phyloP scores from a whole-genome alignment of 345 rosid genomes.

The Jatropha curcas region DNA sequence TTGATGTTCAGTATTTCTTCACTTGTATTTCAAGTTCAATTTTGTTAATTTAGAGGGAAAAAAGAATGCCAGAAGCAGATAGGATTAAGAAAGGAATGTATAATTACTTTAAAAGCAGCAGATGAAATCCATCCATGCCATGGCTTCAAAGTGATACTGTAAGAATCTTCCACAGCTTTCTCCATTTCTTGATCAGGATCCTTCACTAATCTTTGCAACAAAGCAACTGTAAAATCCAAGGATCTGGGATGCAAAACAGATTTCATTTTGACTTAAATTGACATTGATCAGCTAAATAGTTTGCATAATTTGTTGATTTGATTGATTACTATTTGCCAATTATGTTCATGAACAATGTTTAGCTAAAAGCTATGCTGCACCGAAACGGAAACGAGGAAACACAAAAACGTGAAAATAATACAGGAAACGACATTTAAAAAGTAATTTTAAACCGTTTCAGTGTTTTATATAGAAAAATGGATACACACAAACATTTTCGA shows the following conservation, averaged over 20 bases:
- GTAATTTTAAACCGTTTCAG: too few relatives aligned
- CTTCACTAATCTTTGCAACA: constrained; percentile 51
- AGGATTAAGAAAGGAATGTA: background rate
- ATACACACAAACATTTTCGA: too few relatives aligned
- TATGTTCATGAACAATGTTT: background rate
- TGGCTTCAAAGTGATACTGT: constrained; percentile 63
- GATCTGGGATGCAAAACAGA: constrained; percentile 43
- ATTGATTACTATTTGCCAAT: background rate
- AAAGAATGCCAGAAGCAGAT: background rate
- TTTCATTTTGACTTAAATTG: background rate
- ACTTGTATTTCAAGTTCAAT: background rate
- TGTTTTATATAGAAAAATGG: too few relatives aligned
- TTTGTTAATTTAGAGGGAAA: too few relatives aligned
- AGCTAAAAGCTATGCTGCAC: too few relatives aligned
- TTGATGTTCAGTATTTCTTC: too few relatives aligned
- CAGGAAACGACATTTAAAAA: too few relatives aligned
- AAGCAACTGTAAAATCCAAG: constrained; percentile 61
- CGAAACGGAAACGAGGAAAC: too few relatives aligned
- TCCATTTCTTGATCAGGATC: constrained; percentile 66
- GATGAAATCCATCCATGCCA: constrained; percentile 96
- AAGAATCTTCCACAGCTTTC: constrained; percentile 75
- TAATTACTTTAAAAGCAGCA: constrained; percentile 80
- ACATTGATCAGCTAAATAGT: background rate
- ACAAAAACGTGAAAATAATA: too few relatives aligned
- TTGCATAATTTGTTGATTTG: background rate